Evolutionary conservation across 2,329 filamentous ascomycete species (phyloP), one percentile per base, ranked within the genome.

Genomic region (Orbilia quercus): DNA sequence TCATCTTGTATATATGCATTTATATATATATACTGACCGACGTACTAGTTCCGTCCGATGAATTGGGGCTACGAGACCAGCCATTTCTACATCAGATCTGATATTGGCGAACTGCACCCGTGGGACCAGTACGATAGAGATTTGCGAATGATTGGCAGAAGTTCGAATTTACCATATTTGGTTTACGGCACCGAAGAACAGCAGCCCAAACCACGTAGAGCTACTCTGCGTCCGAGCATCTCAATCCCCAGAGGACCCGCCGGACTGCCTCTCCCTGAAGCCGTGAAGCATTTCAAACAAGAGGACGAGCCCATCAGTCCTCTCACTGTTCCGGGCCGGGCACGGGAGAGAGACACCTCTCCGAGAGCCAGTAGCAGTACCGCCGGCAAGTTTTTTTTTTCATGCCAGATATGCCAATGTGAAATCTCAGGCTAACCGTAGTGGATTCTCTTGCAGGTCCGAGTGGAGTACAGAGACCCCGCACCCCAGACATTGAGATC

Each of bases 221-320:
- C 38, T 11, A 36, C 25, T 16, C 22, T 34, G 20, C 23, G 14
- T 16, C 20, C 42, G 12, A 54, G 28, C 31, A 51, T 18, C 18
- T 42, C 34, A 9, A 42, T 23, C 25, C 31, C 40, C n/a, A 58
- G 18, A 51, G 62, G 53, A 9, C 62, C 62, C 6, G 62, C 42
- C 28, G 62, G 62, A 1, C 23, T 66, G 2, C 44, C 44, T n/a
- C 23, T 36, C 4, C 54, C 53, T 9, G 53, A 53, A n/a, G 38
- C 36, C 9, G 22, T 16, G n/a, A 51, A 7, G 4, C 20, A 38
- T 31, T 18, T 36, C 9, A 20, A 40, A n/a, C 22, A 25, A 11
- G 54, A 53, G 7, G 45, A 53, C 1, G 45, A 44, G 16, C 34
- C 23, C 1, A 50, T 67, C 20, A 59, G 53, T 23, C 53, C 53